These are phyloP conservation scores for Daldinia decipiens DNA, from an alignment of 495 filamentous ascomycete genomes.

Conservation along the genomic window DNA sequence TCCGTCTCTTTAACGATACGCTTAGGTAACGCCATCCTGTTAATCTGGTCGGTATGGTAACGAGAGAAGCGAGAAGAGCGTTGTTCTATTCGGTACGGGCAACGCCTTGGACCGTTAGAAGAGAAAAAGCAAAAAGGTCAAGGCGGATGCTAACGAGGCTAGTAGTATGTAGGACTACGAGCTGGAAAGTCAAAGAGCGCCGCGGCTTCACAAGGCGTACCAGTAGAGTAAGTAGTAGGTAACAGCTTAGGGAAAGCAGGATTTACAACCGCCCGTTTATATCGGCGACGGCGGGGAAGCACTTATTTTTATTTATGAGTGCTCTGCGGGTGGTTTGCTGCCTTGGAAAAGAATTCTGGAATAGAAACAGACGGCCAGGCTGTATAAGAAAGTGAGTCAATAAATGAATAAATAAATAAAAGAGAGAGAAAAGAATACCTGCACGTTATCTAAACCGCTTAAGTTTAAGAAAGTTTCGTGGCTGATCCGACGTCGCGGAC, in stretches of 20 bases:
- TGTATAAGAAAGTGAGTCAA: background rate
- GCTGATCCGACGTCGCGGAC: background rate
- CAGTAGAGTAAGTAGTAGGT: too few species aligned
- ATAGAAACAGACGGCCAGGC: background rate
- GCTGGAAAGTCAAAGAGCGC: background rate
- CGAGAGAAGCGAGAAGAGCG: background rate
- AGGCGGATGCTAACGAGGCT: slow-evolving; percentile 14
- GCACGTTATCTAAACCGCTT: background rate
- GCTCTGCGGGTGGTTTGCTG: background rate
- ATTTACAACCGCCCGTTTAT: slow-evolving; percentile 2
- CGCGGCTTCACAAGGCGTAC: background rate
- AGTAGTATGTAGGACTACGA: background rate
- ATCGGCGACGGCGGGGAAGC: slow-evolving; percentile 17
- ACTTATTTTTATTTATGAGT: slow-evolving; percentile 6
- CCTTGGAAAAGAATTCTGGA: background rate
- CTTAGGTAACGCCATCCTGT: slow-evolving; percentile 83
- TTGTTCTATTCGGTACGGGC: slow-evolving; percentile 1
- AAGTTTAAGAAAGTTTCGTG: background rate
- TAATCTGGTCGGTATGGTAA: slow-evolving; percentile 6
- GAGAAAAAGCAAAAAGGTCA: background rate
- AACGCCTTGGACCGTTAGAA: background rate
- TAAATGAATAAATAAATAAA: background rate
- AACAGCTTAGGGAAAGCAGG: background rate
- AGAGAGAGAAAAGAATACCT: background rate
- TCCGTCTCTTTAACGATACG: slow-evolving; percentile 99